These are phyloP conservation scores for Litchi chinensis DNA, from an alignment of 345 rosid genomes.

Conservation along the genomic window DNA sequence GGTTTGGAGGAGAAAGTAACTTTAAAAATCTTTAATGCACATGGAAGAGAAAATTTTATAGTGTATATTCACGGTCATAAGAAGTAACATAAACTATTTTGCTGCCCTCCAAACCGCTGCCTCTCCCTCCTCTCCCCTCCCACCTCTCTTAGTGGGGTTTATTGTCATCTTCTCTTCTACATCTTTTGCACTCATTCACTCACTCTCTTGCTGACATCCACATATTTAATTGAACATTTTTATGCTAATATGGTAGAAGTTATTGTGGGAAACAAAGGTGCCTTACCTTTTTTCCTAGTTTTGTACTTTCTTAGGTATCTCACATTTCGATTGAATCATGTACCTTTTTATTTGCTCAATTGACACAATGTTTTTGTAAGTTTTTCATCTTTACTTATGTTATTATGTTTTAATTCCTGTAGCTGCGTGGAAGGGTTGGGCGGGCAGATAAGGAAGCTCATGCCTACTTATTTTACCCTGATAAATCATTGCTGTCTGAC, in stretches of 20 bases:
- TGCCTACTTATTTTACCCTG: constrained; percentile 93
- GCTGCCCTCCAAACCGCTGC: too few species aligned
- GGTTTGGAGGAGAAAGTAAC: not conserved
- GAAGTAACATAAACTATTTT: not conserved
- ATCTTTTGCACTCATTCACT: not conserved
- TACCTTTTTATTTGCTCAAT: not conserved
- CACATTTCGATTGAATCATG: not conserved
- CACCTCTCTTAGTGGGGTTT: not conserved
- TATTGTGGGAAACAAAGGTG: constrained; percentile 13
- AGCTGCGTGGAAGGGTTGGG: constrained; percentile 99
- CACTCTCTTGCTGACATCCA: not conserved
- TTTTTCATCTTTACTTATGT: constrained; percentile 14
- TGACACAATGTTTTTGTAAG: not conserved
- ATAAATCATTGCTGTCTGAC: constrained; percentile 72
- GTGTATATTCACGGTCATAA: not conserved
- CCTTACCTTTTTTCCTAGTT: constrained; percentile 11
- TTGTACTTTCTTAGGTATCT: not conserved
- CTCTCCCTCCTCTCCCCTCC: not conserved
- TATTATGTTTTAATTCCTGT: constrained; percentile 25
- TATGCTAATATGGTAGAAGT: not conserved
- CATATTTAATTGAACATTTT: not conserved
- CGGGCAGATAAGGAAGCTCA: constrained; percentile 97
- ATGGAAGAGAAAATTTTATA: not conserved
- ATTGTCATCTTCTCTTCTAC: not conserved
- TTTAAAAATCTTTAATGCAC: constrained; percentile 1